Evolutionary conservation across 768 basidiomycete genomes (phyloP), one percentile per base, ranked within the genome.

Genomic region (Lyophyllum semitale): DNA sequence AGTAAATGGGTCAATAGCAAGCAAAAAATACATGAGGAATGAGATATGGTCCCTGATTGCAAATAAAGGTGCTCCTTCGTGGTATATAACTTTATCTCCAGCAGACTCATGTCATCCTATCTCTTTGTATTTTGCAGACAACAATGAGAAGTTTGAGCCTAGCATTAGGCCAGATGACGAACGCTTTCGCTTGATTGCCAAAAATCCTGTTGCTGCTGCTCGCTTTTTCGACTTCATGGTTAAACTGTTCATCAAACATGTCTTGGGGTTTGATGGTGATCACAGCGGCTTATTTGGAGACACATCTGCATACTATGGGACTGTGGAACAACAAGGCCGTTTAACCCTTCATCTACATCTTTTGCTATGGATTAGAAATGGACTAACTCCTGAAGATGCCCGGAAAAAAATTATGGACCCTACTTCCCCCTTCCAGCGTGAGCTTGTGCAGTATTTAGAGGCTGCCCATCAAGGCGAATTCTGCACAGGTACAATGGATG

Each of bases 81-180:
- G 71, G 69, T 77, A 69, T 43, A 69, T 77, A 0, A 75, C 75
- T 1, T 63, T 74, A 44, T 66, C 73, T 1, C 73, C 74, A 8
- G 64, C 70, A 5, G 72, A 74, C 55, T 58, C 54, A 2, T 56
- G 55, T 5, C 67, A 73, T 60, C 73, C 73, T 4, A 52, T 77
- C 6, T 70, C 64, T 35, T 32, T 75, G 15, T 75, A 76, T 48
- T 72, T 54, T 63, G 72, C 71, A 18, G 70, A 60, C 22, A 38
- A 26, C 0, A 55, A 71, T 2, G 45, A 62, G 23, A 56, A 47
- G 5, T 71, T 72, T 48, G 23, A 51, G 1, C 68, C 66, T 11
- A 22, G 18, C 29, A 40, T 62, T 9, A 40, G 48, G 11, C 15
- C 62, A 9, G 3, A 23, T 13, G 41, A 42, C 22, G 41, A 42